These are phyloP conservation scores for Xylaria acuta DNA, from an alignment of 495 filamentous ascomycete genomes.

Conservation along the genomic window DNA sequence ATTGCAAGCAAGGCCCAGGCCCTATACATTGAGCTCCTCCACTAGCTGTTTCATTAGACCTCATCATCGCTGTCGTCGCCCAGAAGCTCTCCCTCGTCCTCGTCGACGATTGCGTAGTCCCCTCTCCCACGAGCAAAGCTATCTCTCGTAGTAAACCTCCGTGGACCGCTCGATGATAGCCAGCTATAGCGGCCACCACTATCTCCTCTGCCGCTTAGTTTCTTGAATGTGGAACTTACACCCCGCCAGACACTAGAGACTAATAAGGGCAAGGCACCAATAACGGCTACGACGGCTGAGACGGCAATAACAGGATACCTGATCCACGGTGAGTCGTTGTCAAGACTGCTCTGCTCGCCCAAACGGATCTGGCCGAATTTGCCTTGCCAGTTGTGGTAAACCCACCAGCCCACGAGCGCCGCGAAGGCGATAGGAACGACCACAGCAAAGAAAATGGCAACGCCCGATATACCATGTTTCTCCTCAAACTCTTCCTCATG, in stretches of 20 bases:
- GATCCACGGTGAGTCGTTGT: slow-evolving; percentile 72
- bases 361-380: slow-evolving; percentile 91
- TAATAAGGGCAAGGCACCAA: slow-evolving; percentile 76
- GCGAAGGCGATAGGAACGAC: slow-evolving; percentile 74
- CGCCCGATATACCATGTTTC: slow-evolving; percentile 71
- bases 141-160: slow-evolving; percentile 80
- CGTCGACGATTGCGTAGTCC: slow-evolving; percentile 85
- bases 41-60: slow-evolving; percentile 47
- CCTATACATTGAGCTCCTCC: background rate
- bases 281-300: slow-evolving; percentile 76
- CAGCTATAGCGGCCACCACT: slow-evolving; percentile 49
- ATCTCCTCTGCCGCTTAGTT: slow-evolving; percentile 45
- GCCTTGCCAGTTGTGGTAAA: slow-evolving; percentile 82
- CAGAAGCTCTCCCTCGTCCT: slow-evolving; percentile 91
- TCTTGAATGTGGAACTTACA: slow-evolving; percentile 52
- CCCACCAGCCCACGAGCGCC: slow-evolving; percentile 77
- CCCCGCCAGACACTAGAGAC: slow-evolving; percentile 70
- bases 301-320: slow-evolving; percentile 79
- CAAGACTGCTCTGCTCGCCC: slow-evolving; percentile 67
- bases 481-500: slow-evolving; percentile 78
- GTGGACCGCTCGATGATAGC: slow-evolving; percentile 55
- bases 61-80: slow-evolving; percentile 95
- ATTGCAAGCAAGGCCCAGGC: background rate
- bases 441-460: slow-evolving; percentile 87
- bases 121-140: slow-evolving; percentile 83